phyloP scores from a whole-genome alignment of 2,329 filamentous ascomycete genomes.

The Teratosphaeria pseudoeucalypti region DNA sequence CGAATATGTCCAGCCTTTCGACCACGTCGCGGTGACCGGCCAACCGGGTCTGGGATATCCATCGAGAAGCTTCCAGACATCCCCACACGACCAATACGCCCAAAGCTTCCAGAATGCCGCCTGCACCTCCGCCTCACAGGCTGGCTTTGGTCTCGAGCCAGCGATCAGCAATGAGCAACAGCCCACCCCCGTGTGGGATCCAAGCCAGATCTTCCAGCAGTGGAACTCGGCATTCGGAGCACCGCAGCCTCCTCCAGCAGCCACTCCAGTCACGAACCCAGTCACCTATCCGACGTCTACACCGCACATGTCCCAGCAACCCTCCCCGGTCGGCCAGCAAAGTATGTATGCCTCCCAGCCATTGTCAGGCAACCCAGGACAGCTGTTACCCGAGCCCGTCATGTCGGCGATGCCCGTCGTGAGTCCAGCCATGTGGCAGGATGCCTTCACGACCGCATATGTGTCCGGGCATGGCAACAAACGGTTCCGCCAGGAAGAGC shows the following conservation, averaged over 20 bases:
- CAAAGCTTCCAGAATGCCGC: slow-evolving; percentile 13
- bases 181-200: slow-evolving; percentile 24
- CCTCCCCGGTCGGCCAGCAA: slow-evolving; percentile 12
- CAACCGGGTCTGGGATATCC: slow-evolving; percentile 10
- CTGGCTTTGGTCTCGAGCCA: slow-evolving; percentile 15
- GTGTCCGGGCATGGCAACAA: slow-evolving; percentile 31
- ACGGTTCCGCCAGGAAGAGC: slow-evolving; percentile 35
- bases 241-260: slow-evolving; percentile 33
- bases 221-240: slow-evolving; percentile 87
- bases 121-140: slow-evolving; percentile 13
- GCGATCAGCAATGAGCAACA: slow-evolving; percentile 20
- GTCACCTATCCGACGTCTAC: slow-evolving; percentile 9
- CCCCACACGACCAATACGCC: slow-evolving; percentile 11
- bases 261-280: slow-evolving; percentile 8
- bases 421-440: slow-evolving; percentile 43
- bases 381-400: slow-evolving; percentile 8
- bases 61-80: slow-evolving; percentile 11
- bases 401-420: slow-evolving; percentile 22
- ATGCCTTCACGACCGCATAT: slow-evolving; percentile 32
- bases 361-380: slow-evolving; percentile 7
- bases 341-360: slow-evolving; percentile 14
- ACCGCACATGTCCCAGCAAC: slow-evolving; percentile 27
- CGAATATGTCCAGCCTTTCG: slow-evolving; percentile 15
- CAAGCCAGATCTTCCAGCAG: slow-evolving; percentile 50
- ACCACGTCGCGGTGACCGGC: slow-evolving; percentile 8